Evolutionary conservation across 1,284 basidiomycete genomes (phyloP), one percentile per base, ranked within the genome.

Genomic region (Sanguinoderma infundibulare): DNA sequence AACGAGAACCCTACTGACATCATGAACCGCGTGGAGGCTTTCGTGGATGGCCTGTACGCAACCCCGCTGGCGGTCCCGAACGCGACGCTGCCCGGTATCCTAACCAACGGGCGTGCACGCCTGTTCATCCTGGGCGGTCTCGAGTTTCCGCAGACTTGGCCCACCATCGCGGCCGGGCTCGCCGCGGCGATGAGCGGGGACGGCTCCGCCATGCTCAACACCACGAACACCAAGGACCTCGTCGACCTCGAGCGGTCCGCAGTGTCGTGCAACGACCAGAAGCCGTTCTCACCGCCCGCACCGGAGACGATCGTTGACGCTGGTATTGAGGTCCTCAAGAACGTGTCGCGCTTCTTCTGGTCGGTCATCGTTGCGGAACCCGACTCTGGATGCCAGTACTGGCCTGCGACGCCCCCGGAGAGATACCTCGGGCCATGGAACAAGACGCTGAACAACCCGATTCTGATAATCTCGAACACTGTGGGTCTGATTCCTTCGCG

Each of bases 91-190:
- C 74, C 76, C 1, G 77, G 76, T 0, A 65, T 73, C n/a, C 66
- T 80, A 7, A 79, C 75, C 5, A 71, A 70, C 7, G 78, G 78
- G 5, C 68, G 71, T 44, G 74, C 70, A 1, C 65, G 74, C 28
- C 68, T 67, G 32, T 65, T 69, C 59, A 44, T 73, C 12, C 55
- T 70, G 28, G 32, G 55, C 7, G 36, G 55, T 12, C 62, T 74
- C 35, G 50, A 50, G 22, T 32, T 24, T 15, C 62, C 64, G 5
- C 24, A 39, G 0, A 39, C 36, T 3, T 74, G 73, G 72, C 67
- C 68, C 1, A 20, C 26, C 24, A 28, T 60, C 24, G 64, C 69
- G 5, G 7, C 32, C 0, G 58, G 46, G 1, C 39, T 75, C 24
- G 62, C 65, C 1, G 55, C 67, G 28, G 74, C 72, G 5, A 70